These are phyloP conservation scores for Sorghum bicolor DNA, from an alignment of 176 grass and related monocot species.

Conservation along the genomic window DNA sequence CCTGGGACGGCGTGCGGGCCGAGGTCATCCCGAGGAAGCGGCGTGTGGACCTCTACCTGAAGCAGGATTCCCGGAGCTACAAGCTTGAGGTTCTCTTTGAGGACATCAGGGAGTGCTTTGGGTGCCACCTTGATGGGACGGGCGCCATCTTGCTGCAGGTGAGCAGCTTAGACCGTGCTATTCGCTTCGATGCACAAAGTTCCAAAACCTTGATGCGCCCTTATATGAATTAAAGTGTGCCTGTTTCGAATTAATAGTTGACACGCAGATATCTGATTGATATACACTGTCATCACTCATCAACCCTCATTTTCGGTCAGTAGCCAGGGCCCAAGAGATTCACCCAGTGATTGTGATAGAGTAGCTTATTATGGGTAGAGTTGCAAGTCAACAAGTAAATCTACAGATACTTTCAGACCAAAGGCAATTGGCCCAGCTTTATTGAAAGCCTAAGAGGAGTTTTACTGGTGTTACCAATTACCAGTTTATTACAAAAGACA, in stretches of 20 bases:
- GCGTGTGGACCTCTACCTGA: conserved; percentile 67
- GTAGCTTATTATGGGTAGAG: not conserved
- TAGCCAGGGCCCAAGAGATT: not conserved
- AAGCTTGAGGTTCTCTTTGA: conserved; percentile 75
- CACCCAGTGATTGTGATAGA: not conserved
- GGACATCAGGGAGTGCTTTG: conserved; percentile 60
- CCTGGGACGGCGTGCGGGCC: conserved; percentile 65
- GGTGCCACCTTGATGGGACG: conserved; percentile 41
- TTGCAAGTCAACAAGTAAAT: not conserved
- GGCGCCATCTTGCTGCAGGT: conserved; percentile 76
- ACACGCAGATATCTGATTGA: not conserved
- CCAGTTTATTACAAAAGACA: not conserved
- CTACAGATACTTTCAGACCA: not conserved
- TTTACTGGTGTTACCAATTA: not conserved
- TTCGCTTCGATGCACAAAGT: not conserved
- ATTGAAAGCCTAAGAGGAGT: not conserved
- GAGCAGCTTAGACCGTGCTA: conserved; percentile 10
- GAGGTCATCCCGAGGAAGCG: conserved; percentile 73
- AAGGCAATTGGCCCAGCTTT: not conserved
- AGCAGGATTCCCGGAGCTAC: conserved; percentile 47
- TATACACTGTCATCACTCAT: not conserved
- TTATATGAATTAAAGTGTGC: not conserved
- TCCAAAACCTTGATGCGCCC: not conserved
- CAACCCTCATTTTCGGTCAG: not conserved
- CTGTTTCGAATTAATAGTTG: not conserved